These are phyloP conservation scores for Taiozyma sp. DNA, from an alignment of 1,139 yeast species.

Conservation along the genomic window DNA sequence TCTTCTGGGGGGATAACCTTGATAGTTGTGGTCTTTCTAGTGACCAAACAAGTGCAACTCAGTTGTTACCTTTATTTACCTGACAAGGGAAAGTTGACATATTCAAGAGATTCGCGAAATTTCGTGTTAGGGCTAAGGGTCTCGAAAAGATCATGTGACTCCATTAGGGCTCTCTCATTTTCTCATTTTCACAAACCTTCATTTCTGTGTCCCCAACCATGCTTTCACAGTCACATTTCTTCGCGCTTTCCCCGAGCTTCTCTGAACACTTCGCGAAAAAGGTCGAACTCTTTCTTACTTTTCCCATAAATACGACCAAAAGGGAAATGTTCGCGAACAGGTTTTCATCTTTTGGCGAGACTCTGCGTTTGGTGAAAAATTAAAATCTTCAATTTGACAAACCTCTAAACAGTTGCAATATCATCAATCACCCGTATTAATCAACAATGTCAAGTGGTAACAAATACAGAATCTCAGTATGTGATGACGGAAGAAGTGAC, in stretches of 20 bases:
- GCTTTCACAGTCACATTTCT: background rate
- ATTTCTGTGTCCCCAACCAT: background rate
- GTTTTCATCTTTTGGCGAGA: background rate
- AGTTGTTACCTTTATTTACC: background rate
- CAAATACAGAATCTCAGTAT: constrained; percentile 99
- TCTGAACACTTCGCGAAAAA: background rate
- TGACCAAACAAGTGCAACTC: background rate
- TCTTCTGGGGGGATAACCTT: too few relatives aligned
- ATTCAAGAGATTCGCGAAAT: background rate
- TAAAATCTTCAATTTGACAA: constrained; percentile 5
- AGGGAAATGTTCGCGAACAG: background rate
- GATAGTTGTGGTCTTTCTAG: too few relatives aligned
- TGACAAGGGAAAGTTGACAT: background rate
- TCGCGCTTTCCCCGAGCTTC: background rate
- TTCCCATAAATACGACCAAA: background rate
- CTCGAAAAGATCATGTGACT: too few relatives aligned
- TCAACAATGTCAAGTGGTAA: constrained; percentile 88
- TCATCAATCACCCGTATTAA: constrained; percentile 3
- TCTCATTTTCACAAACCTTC: background rate
- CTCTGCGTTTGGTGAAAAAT: constrained; percentile 7
- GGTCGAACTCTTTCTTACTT: background rate
- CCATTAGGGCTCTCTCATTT: too few relatives aligned
- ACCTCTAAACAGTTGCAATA: constrained; percentile 2
- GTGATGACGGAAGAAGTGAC: constrained; percentile 30
- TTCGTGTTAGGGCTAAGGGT: background rate